Base-by-base conservation (phyloP, 345 rosid species). In the Rhodamnia rubescens region DNA sequence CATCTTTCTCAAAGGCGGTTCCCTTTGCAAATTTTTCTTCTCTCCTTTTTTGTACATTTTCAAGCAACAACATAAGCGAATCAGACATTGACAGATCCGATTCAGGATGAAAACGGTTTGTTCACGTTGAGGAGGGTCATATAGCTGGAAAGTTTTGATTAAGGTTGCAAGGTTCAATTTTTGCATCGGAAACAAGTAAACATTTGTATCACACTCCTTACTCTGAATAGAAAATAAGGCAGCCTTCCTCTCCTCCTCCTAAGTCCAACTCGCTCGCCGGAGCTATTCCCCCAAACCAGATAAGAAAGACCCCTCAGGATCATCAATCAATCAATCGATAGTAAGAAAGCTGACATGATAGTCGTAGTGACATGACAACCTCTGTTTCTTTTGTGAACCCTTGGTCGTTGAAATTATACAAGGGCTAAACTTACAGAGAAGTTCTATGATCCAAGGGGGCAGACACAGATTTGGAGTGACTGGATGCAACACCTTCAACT, bases 241-340 rank as follows among this genome's bases (percentile, higher is more conserved):
- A 32, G 22, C 75, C 3, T 64, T 3, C 18, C 22, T 29, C 22
- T 15, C 1, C 8, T 61, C 20, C 11, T 64, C 75, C 75, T 29
- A 0, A 0, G 22, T 64, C 42, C 42, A 64, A 2, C 75, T 64
- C 21, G 22, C 40, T 29, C 1, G 40, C 21, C 22, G 0, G 11
- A 64, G 2, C 11, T 29, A 1, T 29, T 7, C 11, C 42, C 42
- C 4, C 5, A 5, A 64, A 64, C 75, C 22, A 0, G 74, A 18
- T 14, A 61, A 50, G 52, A 50, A 50, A 50, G 52, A 3, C 27
- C 40, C 40, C 40, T 59, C 21, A 27, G 22, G 75, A 61, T 64
- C 22, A 14, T 64, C 75, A 29, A 29, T 64, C 75, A 3, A 61
- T 29, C 40, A 29, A 14, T 61, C 29, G 42, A 29, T 61, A 6